A percentile compares a stretch with the other conserved stretches of the same genome.
These are phyloP conservation scores for Gnetum montanum DNA, from an alignment of 75 land plant species.

Conservation along the genomic window DNA sequence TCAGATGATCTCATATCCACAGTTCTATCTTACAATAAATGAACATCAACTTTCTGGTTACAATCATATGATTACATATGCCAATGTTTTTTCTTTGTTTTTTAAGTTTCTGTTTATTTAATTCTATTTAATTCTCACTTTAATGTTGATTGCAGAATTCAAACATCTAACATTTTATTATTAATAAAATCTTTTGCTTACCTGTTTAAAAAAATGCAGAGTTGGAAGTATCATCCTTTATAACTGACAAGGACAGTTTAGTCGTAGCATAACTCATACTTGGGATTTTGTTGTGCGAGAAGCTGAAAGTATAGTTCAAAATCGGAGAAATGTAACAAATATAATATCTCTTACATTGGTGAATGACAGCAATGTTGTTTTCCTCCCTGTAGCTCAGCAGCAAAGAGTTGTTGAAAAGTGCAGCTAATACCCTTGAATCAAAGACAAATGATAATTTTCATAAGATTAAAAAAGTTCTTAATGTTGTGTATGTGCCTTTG, in stretches of 20 bases:
- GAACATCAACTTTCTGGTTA: no score
- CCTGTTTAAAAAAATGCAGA: slow-evolving; percentile 32
- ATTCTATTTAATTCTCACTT: no score
- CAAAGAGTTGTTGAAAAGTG: slow-evolving; percentile 38
- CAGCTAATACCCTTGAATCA: slow-evolving; percentile 35
- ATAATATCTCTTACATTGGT: slow-evolving; percentile 30
- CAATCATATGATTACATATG: no score
- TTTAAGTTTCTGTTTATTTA: no score
- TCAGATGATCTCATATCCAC: no score
- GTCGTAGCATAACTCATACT: slow-evolving; percentile 37
- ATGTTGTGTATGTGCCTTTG: slow-evolving; percentile 46
- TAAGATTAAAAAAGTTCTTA: slow-evolving; percentile 26
- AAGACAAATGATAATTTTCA: slow-evolving; percentile 43
- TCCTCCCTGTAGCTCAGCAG: slow-evolving; percentile 38
- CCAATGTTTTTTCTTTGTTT: no score
- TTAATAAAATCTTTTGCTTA: neutral
- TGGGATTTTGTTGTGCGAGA: slow-evolving; percentile 52
- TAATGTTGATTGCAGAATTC: no score
- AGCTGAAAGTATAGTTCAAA: slow-evolving; percentile 43
- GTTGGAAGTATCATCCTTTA: slow-evolving; percentile 60
- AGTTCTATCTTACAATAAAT: no score
- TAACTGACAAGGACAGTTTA: slow-evolving; percentile 44
- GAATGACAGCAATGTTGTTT: slow-evolving; percentile 26
- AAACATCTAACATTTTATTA: neutral
- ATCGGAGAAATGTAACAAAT: slow-evolving; percentile 41